Percentiles rank a stretch among this genome's conserved stretches.
phyloP scores from a whole-genome alignment of 1,139 yeast species.

The Kluyveromyces marxianus region DNA sequence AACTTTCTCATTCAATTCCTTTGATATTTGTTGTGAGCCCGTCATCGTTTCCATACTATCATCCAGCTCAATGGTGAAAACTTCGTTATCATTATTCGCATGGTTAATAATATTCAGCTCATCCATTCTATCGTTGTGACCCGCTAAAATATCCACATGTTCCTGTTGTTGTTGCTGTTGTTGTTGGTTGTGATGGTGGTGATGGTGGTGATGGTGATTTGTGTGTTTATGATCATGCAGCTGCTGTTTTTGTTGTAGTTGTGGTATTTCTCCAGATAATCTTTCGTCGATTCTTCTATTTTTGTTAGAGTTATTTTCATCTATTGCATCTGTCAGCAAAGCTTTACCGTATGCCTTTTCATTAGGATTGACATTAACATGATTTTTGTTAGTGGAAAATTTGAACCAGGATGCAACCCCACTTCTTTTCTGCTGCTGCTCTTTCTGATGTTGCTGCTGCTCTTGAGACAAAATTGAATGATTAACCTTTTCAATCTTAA shows the following conservation, averaged over 20 bases:
- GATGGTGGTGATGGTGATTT: no score
- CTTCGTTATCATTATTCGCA: conserved; percentile 2
- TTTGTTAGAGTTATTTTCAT: background rate
- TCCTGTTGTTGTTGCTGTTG: background rate
- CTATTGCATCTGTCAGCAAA: background rate
- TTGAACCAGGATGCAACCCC: conserved; percentile 6
- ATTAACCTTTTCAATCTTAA: background rate
- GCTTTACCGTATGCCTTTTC: background rate
- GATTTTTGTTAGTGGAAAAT: conserved; percentile 2
- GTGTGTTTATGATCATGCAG: no score
- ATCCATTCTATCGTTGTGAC: background rate
- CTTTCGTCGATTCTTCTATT: background rate
- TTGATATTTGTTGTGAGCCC: conserved; percentile 5
- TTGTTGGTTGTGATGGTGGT: no score
- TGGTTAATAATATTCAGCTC: background rate
- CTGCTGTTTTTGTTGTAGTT: no score
- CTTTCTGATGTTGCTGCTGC: background rate
- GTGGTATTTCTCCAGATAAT: no score
- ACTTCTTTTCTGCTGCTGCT: background rate
- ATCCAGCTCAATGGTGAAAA: conserved; percentile 5
- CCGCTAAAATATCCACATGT: background rate
- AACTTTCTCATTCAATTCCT: conserved; percentile 5
- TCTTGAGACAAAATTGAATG: background rate
- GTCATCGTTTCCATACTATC: conserved; percentile 6
- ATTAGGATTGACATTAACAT: conserved; percentile 3